phyloP scores from a whole-genome alignment of 1,284 basidiomycete species.

The Blastosporella zonata region DNA sequence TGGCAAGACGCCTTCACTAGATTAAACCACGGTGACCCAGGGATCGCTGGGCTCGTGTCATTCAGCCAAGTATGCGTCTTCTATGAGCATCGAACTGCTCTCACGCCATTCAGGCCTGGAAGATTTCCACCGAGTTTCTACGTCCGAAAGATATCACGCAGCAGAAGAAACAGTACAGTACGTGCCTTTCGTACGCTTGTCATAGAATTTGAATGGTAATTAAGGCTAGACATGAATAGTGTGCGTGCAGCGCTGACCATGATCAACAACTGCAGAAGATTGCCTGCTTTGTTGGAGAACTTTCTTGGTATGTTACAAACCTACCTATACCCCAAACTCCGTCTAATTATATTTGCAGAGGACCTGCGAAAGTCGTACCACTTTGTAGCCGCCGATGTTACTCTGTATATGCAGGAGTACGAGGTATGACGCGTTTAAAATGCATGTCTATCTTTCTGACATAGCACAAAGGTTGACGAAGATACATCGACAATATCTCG shows the following conservation, averaged over 20 bases:
- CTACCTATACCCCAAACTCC: background rate
- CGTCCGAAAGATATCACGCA: slow-evolving; percentile 50
- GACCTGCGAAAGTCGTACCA: slow-evolving; percentile 57
- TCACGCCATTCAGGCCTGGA: slow-evolving; percentile 54
- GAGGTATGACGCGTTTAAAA: slow-evolving; percentile 39
- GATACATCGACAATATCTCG: slow-evolving; percentile 47
- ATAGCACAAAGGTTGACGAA: slow-evolving; percentile 37
- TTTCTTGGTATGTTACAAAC: slow-evolving; percentile 52
- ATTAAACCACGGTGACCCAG: slow-evolving; percentile 58
- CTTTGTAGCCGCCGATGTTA: slow-evolving; percentile 59
- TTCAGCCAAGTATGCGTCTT: slow-evolving; percentile 55
- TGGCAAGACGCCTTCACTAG: slow-evolving; percentile 70
- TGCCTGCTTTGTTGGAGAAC: slow-evolving; percentile 62
- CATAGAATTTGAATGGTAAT: slow-evolving; percentile 10
- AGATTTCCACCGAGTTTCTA: slow-evolving; percentile 51
- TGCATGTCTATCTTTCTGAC: slow-evolving; percentile 8
- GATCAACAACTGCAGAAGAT: slow-evolving; percentile 52
- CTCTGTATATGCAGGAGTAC: slow-evolving; percentile 53
- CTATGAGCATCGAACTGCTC: background rate
- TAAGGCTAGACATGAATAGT: slow-evolving; percentile 43
- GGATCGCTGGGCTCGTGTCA: slow-evolving; percentile 61
- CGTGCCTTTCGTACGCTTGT: slow-evolving; percentile 16
- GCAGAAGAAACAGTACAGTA: slow-evolving; percentile 19
- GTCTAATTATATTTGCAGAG: slow-evolving; percentile 38
- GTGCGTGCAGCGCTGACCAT: slow-evolving; percentile 53